phyloP scores from a whole-genome alignment of 371 early-diverging fungal species.

The Blastocladiella emersonii region DNA sequence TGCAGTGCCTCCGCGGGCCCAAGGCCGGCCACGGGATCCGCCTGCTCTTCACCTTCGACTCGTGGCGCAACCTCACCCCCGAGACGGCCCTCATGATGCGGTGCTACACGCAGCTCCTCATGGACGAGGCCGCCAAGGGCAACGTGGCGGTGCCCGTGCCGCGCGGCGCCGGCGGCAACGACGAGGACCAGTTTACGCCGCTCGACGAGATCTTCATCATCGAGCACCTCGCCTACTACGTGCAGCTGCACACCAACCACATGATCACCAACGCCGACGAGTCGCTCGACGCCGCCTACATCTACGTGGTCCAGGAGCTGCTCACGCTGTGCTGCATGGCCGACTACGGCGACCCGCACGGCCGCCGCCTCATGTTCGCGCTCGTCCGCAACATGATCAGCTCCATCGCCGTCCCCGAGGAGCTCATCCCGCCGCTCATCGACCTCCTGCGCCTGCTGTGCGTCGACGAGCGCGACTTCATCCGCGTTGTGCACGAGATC shows the following conservation, averaged over 20 bases:
- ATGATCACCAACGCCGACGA: slow-evolving; percentile 1
- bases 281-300: not conserved
- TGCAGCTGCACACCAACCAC: slow-evolving; percentile 2
- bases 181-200: not conserved
- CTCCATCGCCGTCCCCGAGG: not conserved
- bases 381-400: not conserved
- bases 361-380: not conserved
- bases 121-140: not conserved
- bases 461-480: slow-evolving; percentile 2
- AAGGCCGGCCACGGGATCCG: not conserved
- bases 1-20: not conserved
- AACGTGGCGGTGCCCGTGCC: too few species aligned
- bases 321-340: not conserved
- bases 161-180: not conserved
- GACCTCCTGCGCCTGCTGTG: not conserved
- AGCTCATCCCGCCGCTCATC: not conserved
- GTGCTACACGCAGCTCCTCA: not conserved
- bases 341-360: not conserved
- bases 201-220: not conserved
- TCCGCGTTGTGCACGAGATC: not conserved
- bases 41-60: not conserved
- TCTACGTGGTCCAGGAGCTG: not conserved
- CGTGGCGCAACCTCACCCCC: slow-evolving; percentile 1
- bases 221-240: not conserved
- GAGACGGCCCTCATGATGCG: not conserved